Base-by-base conservation (phyloP, 192 early-diverging fungal species). In the Backusella tarrabulga region DNA sequence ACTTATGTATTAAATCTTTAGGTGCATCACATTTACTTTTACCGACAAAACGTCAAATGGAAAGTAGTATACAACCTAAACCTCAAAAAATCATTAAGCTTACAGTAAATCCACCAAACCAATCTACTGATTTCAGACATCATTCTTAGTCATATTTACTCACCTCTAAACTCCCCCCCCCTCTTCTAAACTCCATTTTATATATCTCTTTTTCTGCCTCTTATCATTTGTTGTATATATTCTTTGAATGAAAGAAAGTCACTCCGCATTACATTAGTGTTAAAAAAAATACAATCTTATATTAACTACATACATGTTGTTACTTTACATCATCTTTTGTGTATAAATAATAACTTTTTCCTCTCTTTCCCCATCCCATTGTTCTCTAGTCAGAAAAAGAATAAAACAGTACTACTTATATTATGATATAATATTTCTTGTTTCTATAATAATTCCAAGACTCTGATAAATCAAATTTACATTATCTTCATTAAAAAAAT, bases 51-150 rank as follows among this genome's bases (percentile, higher is more conserved):
- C 68, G 68, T 36, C n/a, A 70, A 12, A 21, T 23, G n/a, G 68
- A 70, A 41, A 40, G 11, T 12, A 21, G 17, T 23, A 11, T 36
- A n/a, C 11, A 15, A 7, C 7, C 34, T 21, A 70, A 70, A 46
- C 21, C 23, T 17, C 40, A 71, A 46, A 71, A 71, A 23, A 34
- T 71, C 26, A 71, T 71, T 19, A 71, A 71, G 41, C 41, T 71
- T 3, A 71, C 70, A 40, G 70, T 71, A 23, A 71, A 71, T 19
- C 70, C 70, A 44, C 70, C 70, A 8, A 32, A 38, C 8, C 40
- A 40, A 50, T 38, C 70, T 12, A 60, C 54, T 23, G 54, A 60
- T 60, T 60, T 60, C 23, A 60, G 54, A 60, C 54, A 60, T 60
- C 54, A 60, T 26, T 60, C 54, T 60, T 60, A 60, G 26, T 60